A percentile compares a stretch with the other conserved stretches of the same genome.
Evolutionary conservation across 306 rosid genomes (phyloP).

Genomic region (Vicia villosa): DNA sequence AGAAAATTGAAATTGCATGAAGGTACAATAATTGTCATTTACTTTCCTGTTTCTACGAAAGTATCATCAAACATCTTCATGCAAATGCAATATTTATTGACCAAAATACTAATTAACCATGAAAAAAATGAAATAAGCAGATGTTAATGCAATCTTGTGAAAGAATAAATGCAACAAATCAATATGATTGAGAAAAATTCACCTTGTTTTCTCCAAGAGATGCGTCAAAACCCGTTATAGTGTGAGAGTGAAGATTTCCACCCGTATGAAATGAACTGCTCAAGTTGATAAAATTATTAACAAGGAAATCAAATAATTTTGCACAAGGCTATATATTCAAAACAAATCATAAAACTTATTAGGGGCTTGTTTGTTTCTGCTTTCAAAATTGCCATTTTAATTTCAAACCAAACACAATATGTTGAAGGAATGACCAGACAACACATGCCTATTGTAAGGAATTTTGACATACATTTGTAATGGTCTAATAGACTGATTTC

Average conservation of each 20-base stretch:
- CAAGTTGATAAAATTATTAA: constrained; percentile 40
- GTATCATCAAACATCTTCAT: constrained; percentile 58
- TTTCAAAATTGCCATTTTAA: constrained; percentile 19
- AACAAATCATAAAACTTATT: constrained; percentile 1
- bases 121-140: neutral
- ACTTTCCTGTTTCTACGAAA: constrained; percentile 38
- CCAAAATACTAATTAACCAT: neutral
- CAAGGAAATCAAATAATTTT: neutral
- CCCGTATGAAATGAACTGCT: constrained; percentile 51
- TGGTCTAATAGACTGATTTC: neutral
- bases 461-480: neutral
- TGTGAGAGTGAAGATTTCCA: constrained; percentile 41
- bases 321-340: constrained; percentile 1
- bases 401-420: neutral
- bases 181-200: neutral
- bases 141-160: neutral
- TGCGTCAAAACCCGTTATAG: constrained; percentile 62
- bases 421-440: neutral
- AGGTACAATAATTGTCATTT: constrained; percentile 10
- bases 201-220: constrained; percentile 63
- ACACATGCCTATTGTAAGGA: neutral
- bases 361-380: neutral
- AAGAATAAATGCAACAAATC: constrained; percentile 19
- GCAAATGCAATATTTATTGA: neutral
- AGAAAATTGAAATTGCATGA: neutral